Evolutionary conservation across 73 alveolate species (phyloP).

Genomic region (Symbiodinium natans): DNA sequence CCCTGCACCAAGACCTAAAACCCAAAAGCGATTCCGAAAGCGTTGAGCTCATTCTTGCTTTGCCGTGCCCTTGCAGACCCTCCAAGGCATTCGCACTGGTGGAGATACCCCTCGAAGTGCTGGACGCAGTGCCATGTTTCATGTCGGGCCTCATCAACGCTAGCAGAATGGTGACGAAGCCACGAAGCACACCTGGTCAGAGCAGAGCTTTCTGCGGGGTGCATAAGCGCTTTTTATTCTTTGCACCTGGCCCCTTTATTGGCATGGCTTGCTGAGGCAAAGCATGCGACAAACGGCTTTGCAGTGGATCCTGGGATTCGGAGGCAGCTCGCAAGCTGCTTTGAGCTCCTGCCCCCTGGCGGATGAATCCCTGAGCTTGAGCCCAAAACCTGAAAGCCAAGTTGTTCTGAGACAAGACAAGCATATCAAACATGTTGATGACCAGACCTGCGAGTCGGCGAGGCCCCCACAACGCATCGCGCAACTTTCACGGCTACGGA

Average conservation of each 20-base stretch:
- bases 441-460: no score
- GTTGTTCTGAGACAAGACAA: no score
- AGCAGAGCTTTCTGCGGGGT: not conserved
- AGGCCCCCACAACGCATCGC: conserved; percentile 70
- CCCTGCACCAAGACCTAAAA: no score
- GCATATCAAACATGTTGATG: no score
- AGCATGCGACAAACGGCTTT: not conserved
- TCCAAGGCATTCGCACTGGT: conserved; percentile 34
- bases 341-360: conserved; percentile 41
- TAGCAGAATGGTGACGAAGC: not conserved
- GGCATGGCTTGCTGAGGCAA: not conserved
- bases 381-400: no score
- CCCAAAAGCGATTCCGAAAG: no score
- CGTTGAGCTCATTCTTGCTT: no score
- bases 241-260: no score
- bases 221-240: no score
- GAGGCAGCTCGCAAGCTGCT: conserved; percentile 60
- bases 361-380: no score
- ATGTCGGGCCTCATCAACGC: not conserved
- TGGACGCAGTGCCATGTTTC: conserved; percentile 9
- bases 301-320: conserved; percentile 41
- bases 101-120: conserved; percentile 29
- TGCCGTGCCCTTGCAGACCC: not conserved
- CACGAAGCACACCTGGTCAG: no score
- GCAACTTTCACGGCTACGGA: conserved; percentile 53